Evolutionary conservation across 129 eudicot species (phyloP), one percentile per base, ranked within the genome.

Genomic region (Pittosporum tobira): DNA sequence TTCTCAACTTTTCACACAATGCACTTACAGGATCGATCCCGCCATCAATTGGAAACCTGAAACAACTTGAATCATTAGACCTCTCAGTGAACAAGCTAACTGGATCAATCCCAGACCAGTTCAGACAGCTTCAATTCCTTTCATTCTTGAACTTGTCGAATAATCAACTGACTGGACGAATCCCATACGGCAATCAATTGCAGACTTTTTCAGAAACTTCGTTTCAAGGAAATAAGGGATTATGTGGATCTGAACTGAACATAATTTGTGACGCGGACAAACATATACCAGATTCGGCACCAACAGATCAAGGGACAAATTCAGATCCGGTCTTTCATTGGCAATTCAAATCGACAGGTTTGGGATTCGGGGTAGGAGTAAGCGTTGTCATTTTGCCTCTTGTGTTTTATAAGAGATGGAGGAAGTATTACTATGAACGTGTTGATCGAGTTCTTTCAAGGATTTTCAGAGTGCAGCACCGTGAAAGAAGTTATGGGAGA

Each of bases 361-460:
- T 80, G 37, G 94, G 94, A 48, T 75, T 72, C 12, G 96, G 94
- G 26, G 66, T 79, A n/a, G n/a, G n/a, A n/a, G n/a, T n/a, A n/a
- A n/a, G n/a, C n/a, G n/a, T n/a, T n/a, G n/a, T n/a, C n/a, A n/a
- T n/a, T n/a, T n/a, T 46, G 43, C 75, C 75, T 43, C 64, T 70
- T 52, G 23, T 55, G 20, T 44, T 53, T 61, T 15, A 31, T 2
- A 30, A 24, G 4, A 46, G 61, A 68, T 68, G 66, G 61, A 59
- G 73, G 28, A 40, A 8, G 24, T 59, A 38, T 64, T 68, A 50
- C 52, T 31, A 49, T 46, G 21, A 59, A 38, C 66, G 37, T 7
- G 62, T 61, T 6, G 68, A 69, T 15, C 37, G 21, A 48, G n/a
- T 49, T 0, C 27, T 61, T 51, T 29, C n/a, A 21, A 18, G 54